Conservation (phyloP, 2,329 filamentous ascomycete genomes). For the Xylariaceae sp. region DNA sequence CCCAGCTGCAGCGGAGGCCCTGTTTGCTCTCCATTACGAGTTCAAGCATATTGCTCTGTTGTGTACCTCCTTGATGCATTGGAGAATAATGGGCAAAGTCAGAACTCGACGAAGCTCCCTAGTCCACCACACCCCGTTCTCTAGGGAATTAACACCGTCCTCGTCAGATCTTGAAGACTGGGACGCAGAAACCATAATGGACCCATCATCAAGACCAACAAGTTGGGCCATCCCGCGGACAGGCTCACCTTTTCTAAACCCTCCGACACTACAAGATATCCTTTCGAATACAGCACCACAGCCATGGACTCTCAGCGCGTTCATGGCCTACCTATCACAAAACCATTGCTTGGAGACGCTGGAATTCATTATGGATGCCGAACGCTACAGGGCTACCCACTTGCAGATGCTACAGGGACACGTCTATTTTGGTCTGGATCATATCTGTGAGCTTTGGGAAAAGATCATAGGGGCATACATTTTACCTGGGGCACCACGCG, state of each 20-base stretch:
- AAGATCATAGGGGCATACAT: constrained; percentile 92
- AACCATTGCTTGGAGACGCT: constrained; percentile 97
- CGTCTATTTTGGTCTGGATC: constrained; percentile 59
- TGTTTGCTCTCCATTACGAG: constrained; percentile 36
- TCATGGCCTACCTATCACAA: constrained; percentile 95
- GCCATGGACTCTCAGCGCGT: constrained; percentile 89
- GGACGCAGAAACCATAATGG: constrained; percentile 52
- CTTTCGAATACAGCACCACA: constrained; percentile 83
- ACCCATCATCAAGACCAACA: constrained; percentile 57
- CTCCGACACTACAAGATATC: constrained; percentile 83
- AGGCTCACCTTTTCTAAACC: constrained; percentile 50
- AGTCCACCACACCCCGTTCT: constrained; percentile 50
- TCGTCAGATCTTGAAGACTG: constrained; percentile 55
- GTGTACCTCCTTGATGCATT: constrained; percentile 20
- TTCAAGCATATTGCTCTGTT: constrained; percentile 33
- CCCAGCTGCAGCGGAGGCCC: constrained; percentile 13
- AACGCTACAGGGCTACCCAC: constrained; percentile 75
- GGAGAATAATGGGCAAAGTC: constrained; percentile 54
- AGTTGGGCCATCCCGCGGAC: constrained; percentile 54
- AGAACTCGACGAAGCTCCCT: constrained; percentile 54
- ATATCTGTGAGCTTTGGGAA: constrained; percentile 83
- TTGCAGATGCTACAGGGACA: constrained; percentile 53
- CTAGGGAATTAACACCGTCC: constrained; percentile 52
- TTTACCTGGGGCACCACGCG: constrained; percentile 79
- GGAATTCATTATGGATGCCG: constrained; percentile 94